These are phyloP conservation scores for Syzygium aromaticum DNA, from an alignment of 345 rosid genomes.

Conservation along the genomic window DNA sequence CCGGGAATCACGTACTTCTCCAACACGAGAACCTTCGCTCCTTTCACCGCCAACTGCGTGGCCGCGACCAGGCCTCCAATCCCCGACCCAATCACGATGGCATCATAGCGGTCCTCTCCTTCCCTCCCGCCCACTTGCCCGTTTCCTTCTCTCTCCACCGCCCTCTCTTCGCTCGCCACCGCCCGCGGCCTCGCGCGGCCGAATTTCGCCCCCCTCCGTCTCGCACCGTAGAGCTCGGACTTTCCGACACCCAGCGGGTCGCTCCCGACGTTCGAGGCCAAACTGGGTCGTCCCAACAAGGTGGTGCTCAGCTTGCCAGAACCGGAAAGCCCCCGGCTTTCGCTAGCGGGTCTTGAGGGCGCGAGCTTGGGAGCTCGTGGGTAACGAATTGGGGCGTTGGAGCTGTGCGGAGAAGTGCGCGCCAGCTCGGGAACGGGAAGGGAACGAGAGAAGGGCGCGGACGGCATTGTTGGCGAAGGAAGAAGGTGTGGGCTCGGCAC, in stretches of 20 bases:
- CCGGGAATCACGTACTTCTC: slow-evolving; percentile 98
- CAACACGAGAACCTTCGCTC: slow-evolving; percentile 74
- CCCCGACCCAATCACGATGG: slow-evolving; percentile 86
- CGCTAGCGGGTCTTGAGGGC: not conserved
- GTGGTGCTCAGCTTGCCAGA: not conserved
- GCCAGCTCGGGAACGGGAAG: not conserved
- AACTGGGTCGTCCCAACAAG: not conserved
- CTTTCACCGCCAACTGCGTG: slow-evolving; percentile 81
- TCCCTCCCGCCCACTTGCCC: slow-evolving; percentile 2
- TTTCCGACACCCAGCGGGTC: not conserved
- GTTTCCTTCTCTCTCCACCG: not conserved
- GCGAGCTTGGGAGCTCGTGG: not conserved
- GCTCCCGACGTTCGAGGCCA: not conserved
- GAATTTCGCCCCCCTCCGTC: not conserved
- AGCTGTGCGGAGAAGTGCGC: not conserved
- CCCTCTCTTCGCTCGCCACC: not conserved
- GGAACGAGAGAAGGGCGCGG: not conserved
- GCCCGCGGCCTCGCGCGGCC: not conserved
- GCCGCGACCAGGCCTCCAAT: slow-evolving; percentile 92
- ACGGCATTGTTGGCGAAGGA: not conserved
- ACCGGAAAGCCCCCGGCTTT: not conserved
- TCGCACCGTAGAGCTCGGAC: not conserved
- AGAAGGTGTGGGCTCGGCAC: not conserved
- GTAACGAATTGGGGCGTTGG: not conserved
- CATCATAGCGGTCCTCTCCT: slow-evolving; percentile 43